Evolutionary conservation across 352 stramenopile species (phyloP), one percentile per base, ranked within the genome.

Genomic region (Phytopythium chamaehyphon): DNA sequence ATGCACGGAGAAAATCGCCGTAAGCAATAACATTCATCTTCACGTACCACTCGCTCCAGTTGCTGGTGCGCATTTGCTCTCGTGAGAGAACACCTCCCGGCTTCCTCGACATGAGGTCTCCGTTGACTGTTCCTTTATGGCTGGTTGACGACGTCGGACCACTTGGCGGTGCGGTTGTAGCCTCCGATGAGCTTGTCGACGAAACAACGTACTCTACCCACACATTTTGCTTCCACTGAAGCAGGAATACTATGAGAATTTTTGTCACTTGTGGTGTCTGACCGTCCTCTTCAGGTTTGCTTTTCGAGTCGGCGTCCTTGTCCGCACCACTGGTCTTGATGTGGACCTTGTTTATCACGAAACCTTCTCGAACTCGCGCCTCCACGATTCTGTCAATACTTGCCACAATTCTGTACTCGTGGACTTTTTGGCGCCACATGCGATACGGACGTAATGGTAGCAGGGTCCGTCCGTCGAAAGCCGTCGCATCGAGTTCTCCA

Each of bases 211-310:
- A 96, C 63, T 96, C 83, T 21, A 96, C 61, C 83, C 86, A 96
- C 37, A 96, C 79, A 51, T 93, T 88, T 38, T 91, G 78, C 51
- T 93, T 93, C 86, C 86, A 96, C 50, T 96, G 69, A 18, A 96
- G 53, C 36, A 93, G 62, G 39, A 92, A 96, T 7, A 93, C 80
- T 45, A 94, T 62, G 23, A 89, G 54, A 35, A 93, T 75, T 44
- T 93, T 90, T 2, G 69, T 86, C 12, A 80, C 59, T 51, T 76
- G 33, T n/a, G 19, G 12, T 18, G 18, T 19, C 5, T 19, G 28
- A 9, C 28, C 28, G 9, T 33, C 28, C 28, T 5, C 9, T 9
- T 33, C 28, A 5, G 28, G 28, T 9, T 33, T 33, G 28, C 9
- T 33, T 33, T 33, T 33, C 28, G 28, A 33, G 9, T 33, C 28